These are phyloP conservation scores for Chlamydomonas schloesseri DNA, from an alignment of 139 green algal genomes.

Conservation along the genomic window DNA sequence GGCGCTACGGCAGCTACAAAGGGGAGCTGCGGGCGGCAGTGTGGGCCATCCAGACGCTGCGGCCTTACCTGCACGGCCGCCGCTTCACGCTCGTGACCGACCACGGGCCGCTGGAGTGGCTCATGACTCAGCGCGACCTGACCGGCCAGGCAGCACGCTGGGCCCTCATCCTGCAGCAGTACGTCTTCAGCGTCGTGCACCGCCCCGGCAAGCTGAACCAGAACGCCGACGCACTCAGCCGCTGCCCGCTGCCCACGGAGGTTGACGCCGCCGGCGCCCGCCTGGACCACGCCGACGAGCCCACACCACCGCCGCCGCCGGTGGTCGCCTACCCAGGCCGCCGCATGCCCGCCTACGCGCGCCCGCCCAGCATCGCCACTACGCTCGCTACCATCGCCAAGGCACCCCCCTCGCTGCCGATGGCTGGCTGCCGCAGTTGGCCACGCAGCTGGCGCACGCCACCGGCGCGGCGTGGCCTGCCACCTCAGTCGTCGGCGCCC, in stretches of 20 bases:
- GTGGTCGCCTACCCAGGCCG: not conserved
- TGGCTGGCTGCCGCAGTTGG: not conserved
- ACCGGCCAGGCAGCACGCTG: slow-evolving; percentile 51
- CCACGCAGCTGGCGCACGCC: not conserved
- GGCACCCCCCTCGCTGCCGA: not conserved
- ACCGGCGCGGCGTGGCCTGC: too few species aligned
- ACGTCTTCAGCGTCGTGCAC: slow-evolving; percentile 31
- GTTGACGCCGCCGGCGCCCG: not conserved
- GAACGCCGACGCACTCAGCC: slow-evolving; percentile 37
- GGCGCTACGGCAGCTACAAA: slow-evolving; percentile 25
- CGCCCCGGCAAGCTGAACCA: slow-evolving; percentile 11
- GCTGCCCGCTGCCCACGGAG: not conserved
- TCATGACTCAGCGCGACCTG: slow-evolving; percentile 28
- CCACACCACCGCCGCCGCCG: not conserved
- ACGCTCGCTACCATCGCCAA: not conserved
- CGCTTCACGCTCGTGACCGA: slow-evolving; percentile 52
- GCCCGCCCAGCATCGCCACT: not conserved
- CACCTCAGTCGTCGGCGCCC: too few species aligned
- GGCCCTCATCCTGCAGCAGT: slow-evolving; percentile 45
- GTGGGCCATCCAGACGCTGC: slow-evolving; percentile 36
- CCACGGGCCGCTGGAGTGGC: slow-evolving; percentile 49
- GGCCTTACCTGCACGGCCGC: slow-evolving; percentile 47
- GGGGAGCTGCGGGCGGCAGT: slow-evolving; percentile 55
- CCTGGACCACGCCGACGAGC: not conserved
- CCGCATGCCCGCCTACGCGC: not conserved